These are phyloP conservation scores for Mycocentrospora acerina DNA, from an alignment of 2,329 filamentous ascomycete species.

Conservation along the genomic window DNA sequence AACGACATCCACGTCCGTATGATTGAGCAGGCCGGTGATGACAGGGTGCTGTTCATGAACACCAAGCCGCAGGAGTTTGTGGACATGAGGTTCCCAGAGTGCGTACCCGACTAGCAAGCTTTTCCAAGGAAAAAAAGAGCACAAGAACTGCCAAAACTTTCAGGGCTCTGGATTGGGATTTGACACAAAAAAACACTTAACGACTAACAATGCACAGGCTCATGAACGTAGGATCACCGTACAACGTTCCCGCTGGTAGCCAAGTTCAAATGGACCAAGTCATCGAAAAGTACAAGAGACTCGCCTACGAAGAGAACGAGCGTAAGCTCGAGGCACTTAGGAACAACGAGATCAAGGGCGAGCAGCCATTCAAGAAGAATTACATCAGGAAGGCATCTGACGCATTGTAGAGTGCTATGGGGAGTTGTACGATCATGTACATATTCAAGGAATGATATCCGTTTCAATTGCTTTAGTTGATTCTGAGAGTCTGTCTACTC, in stretches of 20 bases:
- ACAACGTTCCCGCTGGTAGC: constrained; percentile 64
- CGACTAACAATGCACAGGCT: constrained; percentile 48
- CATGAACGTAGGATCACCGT: constrained; percentile 64
- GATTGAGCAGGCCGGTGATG: constrained; percentile 63
- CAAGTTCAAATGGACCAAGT: constrained; percentile 60
- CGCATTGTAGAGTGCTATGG: constrained; percentile 9
- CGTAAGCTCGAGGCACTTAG: constrained; percentile 51
- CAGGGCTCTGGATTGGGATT: not conserved
- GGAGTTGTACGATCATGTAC: constrained; percentile 13
- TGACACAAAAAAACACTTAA: not conserved
- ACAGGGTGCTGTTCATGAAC: constrained; percentile 61
- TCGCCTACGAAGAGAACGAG: constrained; percentile 59
- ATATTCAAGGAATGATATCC: constrained; percentile 27
- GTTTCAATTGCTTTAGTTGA: constrained; percentile 12
- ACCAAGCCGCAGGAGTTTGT: constrained; percentile 50
- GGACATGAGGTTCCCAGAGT: constrained; percentile 66
- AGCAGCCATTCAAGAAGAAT: constrained; percentile 32
- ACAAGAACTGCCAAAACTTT: not conserved
- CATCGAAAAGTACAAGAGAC: constrained; percentile 63
- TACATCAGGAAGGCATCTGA: constrained; percentile 23
- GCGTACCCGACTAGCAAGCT: constrained; percentile 41
- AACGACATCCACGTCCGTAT: constrained; percentile 63
- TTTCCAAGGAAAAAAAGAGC: not conserved
- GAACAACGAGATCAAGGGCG: constrained; percentile 34
- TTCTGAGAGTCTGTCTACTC: too few species aligned